Evolutionary conservation across 768 basidiomycete species (phyloP).

Genomic region (Rhodotorula paludigena): DNA sequence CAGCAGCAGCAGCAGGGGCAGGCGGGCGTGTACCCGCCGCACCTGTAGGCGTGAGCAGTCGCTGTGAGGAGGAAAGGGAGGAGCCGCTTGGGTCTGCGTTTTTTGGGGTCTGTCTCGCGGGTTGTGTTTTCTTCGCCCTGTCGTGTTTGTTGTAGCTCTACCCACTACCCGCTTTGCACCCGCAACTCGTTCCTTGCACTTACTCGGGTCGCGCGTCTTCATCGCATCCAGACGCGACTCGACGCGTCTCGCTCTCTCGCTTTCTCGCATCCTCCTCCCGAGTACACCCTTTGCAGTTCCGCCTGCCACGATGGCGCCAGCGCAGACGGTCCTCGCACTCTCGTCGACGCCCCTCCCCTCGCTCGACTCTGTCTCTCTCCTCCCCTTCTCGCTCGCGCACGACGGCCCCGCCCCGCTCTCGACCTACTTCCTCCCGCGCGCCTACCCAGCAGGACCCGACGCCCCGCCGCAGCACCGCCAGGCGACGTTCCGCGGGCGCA

Average conservation of each 20-base stretch:
- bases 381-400: slow-evolving; percentile 22
- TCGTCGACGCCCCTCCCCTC: background rate
- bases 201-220: background rate
- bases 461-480: background rate
- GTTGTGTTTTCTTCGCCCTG: background rate
- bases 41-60: too few relatives aligned
- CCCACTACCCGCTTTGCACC: too few relatives aligned
- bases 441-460: background rate
- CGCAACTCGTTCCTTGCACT: background rate
- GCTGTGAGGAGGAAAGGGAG: too few relatives aligned
- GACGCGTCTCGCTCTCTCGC: background rate
- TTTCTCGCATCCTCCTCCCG: background rate
- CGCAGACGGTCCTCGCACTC: slow-evolving; percentile 7
- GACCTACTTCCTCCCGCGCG: slow-evolving; percentile 26
- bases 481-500: slow-evolving; percentile 19
- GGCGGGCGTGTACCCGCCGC: background rate
- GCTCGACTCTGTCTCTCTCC: slow-evolving; percentile 15
- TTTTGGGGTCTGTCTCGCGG: background rate
- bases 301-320: background rate
- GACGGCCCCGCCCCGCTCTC: slow-evolving; percentile 25
- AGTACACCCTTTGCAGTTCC: background rate
- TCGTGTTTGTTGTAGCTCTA: background rate
- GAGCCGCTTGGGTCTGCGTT: background rate
- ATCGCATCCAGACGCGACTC: background rate
- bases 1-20: background rate